phyloP scores from a whole-genome alignment of 2,329 filamentous ascomycete genomes.

The Hawksworthiomyces lignivorus region DNA sequence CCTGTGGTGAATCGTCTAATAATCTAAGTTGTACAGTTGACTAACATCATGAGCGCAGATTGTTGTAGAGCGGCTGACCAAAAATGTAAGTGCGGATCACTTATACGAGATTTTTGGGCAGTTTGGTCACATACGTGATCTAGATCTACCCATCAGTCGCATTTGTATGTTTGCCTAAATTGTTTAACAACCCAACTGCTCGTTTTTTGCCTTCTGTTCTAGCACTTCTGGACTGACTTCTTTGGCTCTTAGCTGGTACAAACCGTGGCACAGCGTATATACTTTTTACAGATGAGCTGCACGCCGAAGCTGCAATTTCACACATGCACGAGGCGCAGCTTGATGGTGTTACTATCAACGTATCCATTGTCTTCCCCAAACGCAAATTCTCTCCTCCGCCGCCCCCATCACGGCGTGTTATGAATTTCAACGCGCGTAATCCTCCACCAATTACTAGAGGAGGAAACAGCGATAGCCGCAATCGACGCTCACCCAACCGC shows the following conservation, averaged over 20 bases:
- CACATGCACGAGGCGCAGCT: conserved; percentile 98
- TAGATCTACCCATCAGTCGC: conserved; percentile 85
- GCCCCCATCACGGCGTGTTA: conserved; percentile 58
- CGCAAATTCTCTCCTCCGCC: conserved; percentile 77
- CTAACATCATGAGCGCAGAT: conserved; percentile 48
- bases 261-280: conserved; percentile 95
- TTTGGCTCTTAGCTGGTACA: conserved; percentile 45
- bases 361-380: conserved; percentile 80
- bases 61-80: conserved; percentile 90
- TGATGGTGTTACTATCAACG: conserved; percentile 73
- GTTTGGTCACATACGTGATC: conserved; percentile 77
- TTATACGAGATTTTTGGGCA: conserved; percentile 85
- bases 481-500: conserved; percentile 19
- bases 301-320: conserved; percentile 81
- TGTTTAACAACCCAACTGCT: too few species aligned
- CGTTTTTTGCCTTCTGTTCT: neutral
- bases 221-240: neutral
- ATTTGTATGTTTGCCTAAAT: conserved; percentile 65
- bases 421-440: conserved; percentile 49
- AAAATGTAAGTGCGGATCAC: conserved; percentile 85
- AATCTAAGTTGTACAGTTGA: too few species aligned
- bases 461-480: conserved; percentile 16
- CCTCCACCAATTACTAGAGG: conserved; percentile 27
- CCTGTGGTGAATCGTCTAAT: too few species aligned
- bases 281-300: conserved; percentile 65